A percentile compares a stretch with the other conserved stretches of the same genome.
These are phyloP conservation scores for Dryas octopetala DNA, from an alignment of 306 rosid genomes.

Conservation along the genomic window DNA sequence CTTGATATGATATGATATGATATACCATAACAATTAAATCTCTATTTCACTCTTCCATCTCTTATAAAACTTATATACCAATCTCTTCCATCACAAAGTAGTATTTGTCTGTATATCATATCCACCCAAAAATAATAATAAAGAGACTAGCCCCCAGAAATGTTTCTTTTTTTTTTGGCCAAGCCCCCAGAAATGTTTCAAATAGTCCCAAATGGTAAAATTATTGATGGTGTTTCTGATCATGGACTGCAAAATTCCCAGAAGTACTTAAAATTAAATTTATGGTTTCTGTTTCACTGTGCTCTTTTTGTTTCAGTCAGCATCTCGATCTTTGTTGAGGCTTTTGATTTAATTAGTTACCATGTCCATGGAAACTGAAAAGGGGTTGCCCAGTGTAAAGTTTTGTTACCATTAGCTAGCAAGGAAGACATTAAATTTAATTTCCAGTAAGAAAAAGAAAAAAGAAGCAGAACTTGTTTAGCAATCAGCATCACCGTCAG, in stretches of 20 bases:
- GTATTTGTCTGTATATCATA: no score
- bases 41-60: background rate
- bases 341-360: constrained; percentile 5
- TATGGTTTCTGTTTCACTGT: background rate
- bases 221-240: background rate
- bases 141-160: no score
- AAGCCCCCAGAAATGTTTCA: no score
- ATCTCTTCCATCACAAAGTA: no score
- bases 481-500: constrained; percentile 34
- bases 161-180: no score
- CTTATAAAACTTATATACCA: background rate
- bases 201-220: no score
- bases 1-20: background rate
- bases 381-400: constrained; percentile 29
- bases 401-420: constrained; percentile 29
- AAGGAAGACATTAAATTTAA: constrained; percentile 15
- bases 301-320: background rate
- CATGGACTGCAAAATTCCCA: background rate
- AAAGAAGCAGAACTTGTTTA: constrained; percentile 9
- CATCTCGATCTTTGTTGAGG: background rate
- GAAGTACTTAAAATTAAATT: background rate
- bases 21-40: background rate
- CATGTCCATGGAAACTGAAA: constrained; percentile 40
- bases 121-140: no score
- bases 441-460: background rate